Conservation (phyloP, 2,329 filamentous ascomycete species). For the Xylariomycetidae sp. region DNA sequence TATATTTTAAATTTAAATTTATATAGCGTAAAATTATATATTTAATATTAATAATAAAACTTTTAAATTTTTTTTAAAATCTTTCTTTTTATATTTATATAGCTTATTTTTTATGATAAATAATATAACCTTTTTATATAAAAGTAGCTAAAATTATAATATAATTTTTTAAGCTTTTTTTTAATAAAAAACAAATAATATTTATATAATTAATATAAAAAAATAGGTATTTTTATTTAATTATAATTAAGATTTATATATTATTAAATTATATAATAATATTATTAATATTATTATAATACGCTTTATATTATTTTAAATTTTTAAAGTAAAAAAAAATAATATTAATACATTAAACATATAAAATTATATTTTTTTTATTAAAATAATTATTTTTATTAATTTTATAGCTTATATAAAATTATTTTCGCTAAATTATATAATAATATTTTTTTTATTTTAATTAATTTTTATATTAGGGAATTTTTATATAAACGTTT, state of each 20-base stretch:
- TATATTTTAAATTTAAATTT: background rate
- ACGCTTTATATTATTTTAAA: background rate
- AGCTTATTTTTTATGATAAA: background rate
- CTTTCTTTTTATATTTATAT: background rate
- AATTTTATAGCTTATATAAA: background rate
- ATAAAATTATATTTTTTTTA: background rate
- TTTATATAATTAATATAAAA: background rate
- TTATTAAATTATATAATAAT: conserved; percentile 1
- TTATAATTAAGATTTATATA: background rate
- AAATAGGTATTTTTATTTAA: conserved; percentile 1
- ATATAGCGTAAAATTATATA: background rate
- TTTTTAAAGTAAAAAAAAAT: too few relatives aligned
- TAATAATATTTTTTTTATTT: conserved; percentile 1
- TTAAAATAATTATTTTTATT: background rate
- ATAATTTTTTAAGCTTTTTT: background rate
- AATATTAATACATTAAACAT: conserved; percentile 1
- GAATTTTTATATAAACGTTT: conserved; percentile 1
- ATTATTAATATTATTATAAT: background rate
- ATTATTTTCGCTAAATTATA: background rate
- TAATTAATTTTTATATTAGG: background rate
- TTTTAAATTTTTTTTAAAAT: background rate
- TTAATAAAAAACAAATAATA: background rate
- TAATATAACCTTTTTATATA: background rate
- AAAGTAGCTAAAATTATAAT: background rate
- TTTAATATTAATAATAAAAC: conserved; percentile 1